A percentile compares a stretch with the other conserved stretches of the same genome.
Conservation (phyloP, 305 asterid genomes). For the Plantago coronopus region DNA sequence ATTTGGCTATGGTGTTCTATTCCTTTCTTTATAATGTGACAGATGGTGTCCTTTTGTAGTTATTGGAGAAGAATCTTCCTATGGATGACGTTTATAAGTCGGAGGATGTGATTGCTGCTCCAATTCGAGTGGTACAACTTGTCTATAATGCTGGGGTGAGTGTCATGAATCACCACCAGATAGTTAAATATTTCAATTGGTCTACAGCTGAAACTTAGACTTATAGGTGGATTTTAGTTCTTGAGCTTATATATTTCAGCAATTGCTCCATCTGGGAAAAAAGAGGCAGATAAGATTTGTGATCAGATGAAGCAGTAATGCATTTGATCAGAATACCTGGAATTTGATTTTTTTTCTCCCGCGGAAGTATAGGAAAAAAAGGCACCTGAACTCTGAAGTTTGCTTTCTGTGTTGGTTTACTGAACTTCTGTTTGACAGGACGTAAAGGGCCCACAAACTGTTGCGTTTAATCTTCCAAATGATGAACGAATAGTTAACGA, state of each 20-base stretch:
- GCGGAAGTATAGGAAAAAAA: background rate
- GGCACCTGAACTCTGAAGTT: background rate
- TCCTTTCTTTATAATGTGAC: constrained; percentile 15
- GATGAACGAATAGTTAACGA: constrained; percentile 89
- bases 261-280: background rate
- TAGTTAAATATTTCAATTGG: too few species aligned
- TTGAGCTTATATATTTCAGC: background rate
- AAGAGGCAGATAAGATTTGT: background rate
- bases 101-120: constrained; percentile 76
- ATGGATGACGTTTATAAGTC: constrained; percentile 78
- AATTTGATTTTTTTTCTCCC: background rate
- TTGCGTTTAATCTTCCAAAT: constrained; percentile 96
- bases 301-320: background rate
- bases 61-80: constrained; percentile 91
- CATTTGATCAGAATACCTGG: background rate
- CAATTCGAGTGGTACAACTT: constrained; percentile 87
- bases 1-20: constrained; percentile 9
- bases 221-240: background rate
- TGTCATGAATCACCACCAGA: constrained; percentile 1
- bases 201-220: too few species aligned
- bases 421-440: constrained; percentile 46
- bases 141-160: constrained; percentile 89
- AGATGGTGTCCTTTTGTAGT: constrained; percentile 38
- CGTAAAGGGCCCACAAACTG: constrained; percentile 97
- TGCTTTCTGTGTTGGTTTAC: constrained; percentile 1